A percentile compares a stretch with the other conserved stretches of the same genome.
These are phyloP conservation scores for Ilyonectria robusta DNA, from an alignment of 2,329 filamentous ascomycete genomes.

Conservation along the genomic window DNA sequence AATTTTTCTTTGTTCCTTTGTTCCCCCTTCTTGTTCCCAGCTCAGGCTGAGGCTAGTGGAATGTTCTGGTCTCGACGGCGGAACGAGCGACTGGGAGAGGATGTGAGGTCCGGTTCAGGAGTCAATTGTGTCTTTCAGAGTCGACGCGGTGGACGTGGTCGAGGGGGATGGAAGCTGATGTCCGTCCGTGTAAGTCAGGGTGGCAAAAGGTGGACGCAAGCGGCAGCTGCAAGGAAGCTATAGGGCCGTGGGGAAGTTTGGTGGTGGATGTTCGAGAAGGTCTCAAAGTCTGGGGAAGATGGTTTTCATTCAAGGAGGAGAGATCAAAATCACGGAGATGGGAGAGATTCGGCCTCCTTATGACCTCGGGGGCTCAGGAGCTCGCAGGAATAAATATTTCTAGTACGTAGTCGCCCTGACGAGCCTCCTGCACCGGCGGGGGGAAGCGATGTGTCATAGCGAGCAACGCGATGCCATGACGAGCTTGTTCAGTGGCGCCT, in stretches of 20 bases:
- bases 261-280: conserved; percentile 19
- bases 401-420: conserved; percentile 31
- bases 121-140: conserved; percentile 19
- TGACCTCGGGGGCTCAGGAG: conserved; percentile 38
- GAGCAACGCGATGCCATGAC: conserved; percentile 44
- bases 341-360: conserved; percentile 33
- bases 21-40: conserved; percentile 17
- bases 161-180: not conserved
- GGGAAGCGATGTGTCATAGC: conserved; percentile 49
- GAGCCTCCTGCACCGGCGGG: conserved; percentile 35
- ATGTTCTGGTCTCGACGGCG: conserved; percentile 29
- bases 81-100: conserved; percentile 26
- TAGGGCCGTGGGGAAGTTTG: conserved; percentile 16
- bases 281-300: conserved; percentile 26
- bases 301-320: conserved; percentile 29
- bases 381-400: conserved; percentile 47
- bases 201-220: conserved; percentile 6
- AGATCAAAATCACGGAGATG: conserved; percentile 38
- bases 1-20: conserved; percentile 29
- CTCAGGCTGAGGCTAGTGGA: conserved; percentile 20
- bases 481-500: conserved; percentile 49
- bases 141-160: conserved; percentile 14
- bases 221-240: conserved; percentile 13
- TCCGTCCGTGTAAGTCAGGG: conserved; percentile 25
- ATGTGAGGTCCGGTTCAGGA: conserved; percentile 1